Conservation (phyloP, 108 stramenopile species). For the Skeletonema menzelii region DNA sequence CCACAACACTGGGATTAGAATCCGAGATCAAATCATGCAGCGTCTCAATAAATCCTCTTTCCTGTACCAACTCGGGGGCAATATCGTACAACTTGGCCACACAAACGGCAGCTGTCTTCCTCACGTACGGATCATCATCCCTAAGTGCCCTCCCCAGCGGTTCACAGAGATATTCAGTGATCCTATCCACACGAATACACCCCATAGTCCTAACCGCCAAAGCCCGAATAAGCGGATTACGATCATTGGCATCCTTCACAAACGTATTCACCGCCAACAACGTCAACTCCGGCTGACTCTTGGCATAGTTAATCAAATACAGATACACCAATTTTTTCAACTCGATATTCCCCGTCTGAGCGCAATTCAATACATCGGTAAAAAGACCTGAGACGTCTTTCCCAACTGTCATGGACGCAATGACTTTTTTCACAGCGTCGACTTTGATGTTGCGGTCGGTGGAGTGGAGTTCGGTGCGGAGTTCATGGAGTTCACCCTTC, state of each 20-base stretch:
- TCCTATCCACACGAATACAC: slow-evolving; percentile 98
- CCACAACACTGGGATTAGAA: slow-evolving; percentile 97
- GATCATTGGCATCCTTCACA: slow-evolving; percentile 97
- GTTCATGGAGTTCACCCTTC: slow-evolving; percentile 99
- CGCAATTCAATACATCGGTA: slow-evolving; percentile 99
- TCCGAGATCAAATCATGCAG: slow-evolving; percentile 96
- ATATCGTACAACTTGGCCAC: slow-evolving; percentile 99
- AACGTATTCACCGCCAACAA: slow-evolving; percentile 99
- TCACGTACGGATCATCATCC: slow-evolving; percentile 98
- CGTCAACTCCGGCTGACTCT: slow-evolving; percentile 97
- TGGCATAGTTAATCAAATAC: slow-evolving; percentile 99
- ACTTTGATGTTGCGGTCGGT: slow-evolving; percentile 93
- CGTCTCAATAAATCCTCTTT: slow-evolving; percentile 96
- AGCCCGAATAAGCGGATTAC: slow-evolving; percentile 98
- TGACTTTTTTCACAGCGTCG: slow-evolving; percentile 99
- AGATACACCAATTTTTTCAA: slow-evolving; percentile 99
- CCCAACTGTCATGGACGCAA: slow-evolving; percentile 99
- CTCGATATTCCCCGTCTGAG: slow-evolving; percentile 99
- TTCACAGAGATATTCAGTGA: slow-evolving; percentile 99
- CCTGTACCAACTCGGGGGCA: slow-evolving; percentile 94
- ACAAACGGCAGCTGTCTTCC: slow-evolving; percentile 99
- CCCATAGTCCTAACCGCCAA: slow-evolving; percentile 99
- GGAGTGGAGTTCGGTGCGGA: slow-evolving; percentile 94
- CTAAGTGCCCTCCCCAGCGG: slow-evolving; percentile 90
- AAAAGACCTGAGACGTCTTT: slow-evolving; percentile 98